Base-by-base conservation (phyloP, 768 basidiomycete species). In the Boletus rex-veris region DNA sequence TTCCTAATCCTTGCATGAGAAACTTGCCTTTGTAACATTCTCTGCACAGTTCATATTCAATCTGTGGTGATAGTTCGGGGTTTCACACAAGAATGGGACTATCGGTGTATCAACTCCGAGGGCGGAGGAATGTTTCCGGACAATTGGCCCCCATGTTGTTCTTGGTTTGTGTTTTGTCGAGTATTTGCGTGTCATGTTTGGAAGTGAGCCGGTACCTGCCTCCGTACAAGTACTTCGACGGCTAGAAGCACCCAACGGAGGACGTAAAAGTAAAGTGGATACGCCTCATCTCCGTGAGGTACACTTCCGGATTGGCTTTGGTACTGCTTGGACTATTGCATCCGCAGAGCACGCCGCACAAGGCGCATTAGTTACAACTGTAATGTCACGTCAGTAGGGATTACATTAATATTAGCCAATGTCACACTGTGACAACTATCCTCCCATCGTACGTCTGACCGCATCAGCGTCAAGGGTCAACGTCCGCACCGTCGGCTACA, bases 321-420 rank as follows among this genome's bases (percentile, higher is more conserved):
- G 43, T 67, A 55, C 38, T 47, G 43, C 52, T 66, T 58, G 58
- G 48, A 58, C 58, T 63, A 60, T 31, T 59, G 55, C 49, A 55
- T 55, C 57, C 52, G 58, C 52, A 61, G 56, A 33, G 53, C 45
- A 53, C 53, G 56, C 47, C 43, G 46, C 58, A 43, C 48, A 45
- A 36, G 44, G 57, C 57, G 49, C 40, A 51, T 49, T 47, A 50
- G 64, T 58, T 66, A 66, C 61, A 55, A 57, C 66, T 68, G 55
- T 63, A 35, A 54, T 61, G 55, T 60, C 50, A 61, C 48, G 65
- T 66, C 54, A 66, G 65, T 68, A 66, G 45, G 49, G 30, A 52
- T 58, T 66, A 68, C 48, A 66, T 66, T 61, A 58, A 67, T 64
- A 68, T 66, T 39, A 58, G 38, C 46, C 37, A 39, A 19, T 50